Evolutionary conservation across 2,329 filamentous ascomycete genomes (phyloP), one percentile per base, ranked within the genome.

Genomic region (Talaromyces sp.): DNA sequence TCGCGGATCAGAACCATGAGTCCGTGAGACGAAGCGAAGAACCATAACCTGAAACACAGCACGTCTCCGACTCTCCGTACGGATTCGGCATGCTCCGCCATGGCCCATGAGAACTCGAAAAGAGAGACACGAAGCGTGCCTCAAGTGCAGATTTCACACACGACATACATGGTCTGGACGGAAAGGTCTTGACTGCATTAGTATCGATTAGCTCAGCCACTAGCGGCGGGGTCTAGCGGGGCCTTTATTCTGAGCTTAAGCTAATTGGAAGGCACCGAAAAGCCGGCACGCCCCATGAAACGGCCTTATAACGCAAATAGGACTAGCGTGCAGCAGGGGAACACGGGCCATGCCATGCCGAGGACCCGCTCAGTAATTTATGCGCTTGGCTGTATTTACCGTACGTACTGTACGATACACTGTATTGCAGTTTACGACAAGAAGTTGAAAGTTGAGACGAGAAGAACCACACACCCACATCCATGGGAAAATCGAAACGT

Each of bases 291-390:
- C 27, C n/a, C 17, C 19, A 5, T 38, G 31, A 62, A 63, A 58
- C 61, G 61, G 61, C 61, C 38, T 47, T 63, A 49, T 56, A 34
- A 34, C 61, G 10, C 5, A 19, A 63, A 38, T 27, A 63, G 13
- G 51, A 47, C 61, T 63, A 63, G 61, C 38, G 51, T 8, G 25
- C 22, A 5, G 27, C n/a, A 36, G 38, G 22, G 36, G 49, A 47
- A 58, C 49, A 63, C 61, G 61, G 53, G 61, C 51, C 61, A 25
- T 49, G 51, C 49, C 53, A 47, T 63, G 49, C 38, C 38, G 38
- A 45, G 22, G 61, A 43, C 51, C 60, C 60, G 51, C 47, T 19
- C 3, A 2, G 53, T 56, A 56, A 56, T 25, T 25, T 56, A 36
- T 25, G 11, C 53, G 11, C 17, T 15, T 56, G n/a, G 29, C n/a